These are phyloP conservation scores for Carex cristatella DNA, from an alignment of 176 grass and related monocot genomes.

Conservation along the genomic window DNA sequence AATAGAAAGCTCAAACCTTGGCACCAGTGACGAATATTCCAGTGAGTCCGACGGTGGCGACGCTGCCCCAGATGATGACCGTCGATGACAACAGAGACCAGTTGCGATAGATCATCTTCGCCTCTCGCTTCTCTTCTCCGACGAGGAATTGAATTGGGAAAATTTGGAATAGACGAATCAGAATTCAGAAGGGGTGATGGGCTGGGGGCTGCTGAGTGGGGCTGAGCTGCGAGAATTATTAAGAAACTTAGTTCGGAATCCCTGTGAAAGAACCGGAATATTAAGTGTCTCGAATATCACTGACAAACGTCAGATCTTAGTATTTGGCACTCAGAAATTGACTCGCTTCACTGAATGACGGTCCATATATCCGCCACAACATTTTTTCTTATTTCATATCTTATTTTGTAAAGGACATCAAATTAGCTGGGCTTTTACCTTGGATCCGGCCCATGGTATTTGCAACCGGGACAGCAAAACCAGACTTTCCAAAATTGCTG, in stretches of 20 bases:
- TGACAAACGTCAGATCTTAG: neutral
- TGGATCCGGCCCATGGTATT: conserved; percentile 4
- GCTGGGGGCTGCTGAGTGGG: neutral
- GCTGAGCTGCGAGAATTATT: neutral
- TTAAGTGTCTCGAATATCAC: neutral
- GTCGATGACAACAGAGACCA: conserved; percentile 64
- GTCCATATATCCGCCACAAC: neutral
- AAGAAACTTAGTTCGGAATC: neutral
- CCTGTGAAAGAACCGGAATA: neutral
- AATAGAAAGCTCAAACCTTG: conserved; percentile 38
- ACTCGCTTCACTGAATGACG: neutral
- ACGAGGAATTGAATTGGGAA: neutral
- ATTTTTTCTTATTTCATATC: neutral
- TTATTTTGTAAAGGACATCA: neutral
- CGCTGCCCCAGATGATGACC: conserved; percentile 36
- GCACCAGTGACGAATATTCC: conserved; percentile 34
- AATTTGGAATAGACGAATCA: neutral
- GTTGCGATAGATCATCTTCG: conserved; percentile 52
- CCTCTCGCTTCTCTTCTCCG: neutral
- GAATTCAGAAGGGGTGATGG: neutral
- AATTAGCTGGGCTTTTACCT: neutral
- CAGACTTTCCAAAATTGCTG: neutral
- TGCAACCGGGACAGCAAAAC: neutral
- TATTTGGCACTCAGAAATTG: no score
- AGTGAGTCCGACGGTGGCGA: conserved; percentile 31